A percentile compares a stretch with the other conserved stretches of the same genome.
Evolutionary conservation across 1,139 yeast genomes (phyloP).

Genomic region (Taiozyma sp.): DNA sequence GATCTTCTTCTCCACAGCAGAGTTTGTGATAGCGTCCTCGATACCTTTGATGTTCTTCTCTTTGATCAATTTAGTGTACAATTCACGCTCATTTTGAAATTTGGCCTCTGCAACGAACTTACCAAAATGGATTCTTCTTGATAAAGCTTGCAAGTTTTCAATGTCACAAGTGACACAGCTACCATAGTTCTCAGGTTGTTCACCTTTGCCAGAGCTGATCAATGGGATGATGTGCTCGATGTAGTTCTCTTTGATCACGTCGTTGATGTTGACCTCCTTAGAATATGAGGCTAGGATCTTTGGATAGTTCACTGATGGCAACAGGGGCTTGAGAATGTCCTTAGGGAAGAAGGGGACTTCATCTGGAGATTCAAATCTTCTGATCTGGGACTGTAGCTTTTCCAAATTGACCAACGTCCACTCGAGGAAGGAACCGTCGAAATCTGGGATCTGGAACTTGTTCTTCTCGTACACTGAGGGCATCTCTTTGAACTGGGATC

Average conservation of each 20-base stretch:
- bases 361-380: constrained; percentile 94
- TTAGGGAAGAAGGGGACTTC: constrained; percentile 89
- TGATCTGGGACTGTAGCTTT: constrained; percentile 72
- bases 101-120: constrained; percentile 97
- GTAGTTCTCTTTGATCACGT: constrained; percentile 62
- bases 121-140: constrained; percentile 96
- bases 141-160: constrained; percentile 79
- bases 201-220: constrained; percentile 65
- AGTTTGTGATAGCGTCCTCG: constrained; percentile 76
- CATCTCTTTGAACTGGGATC: constrained; percentile 81
- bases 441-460: constrained; percentile 56
- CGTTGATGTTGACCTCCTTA: constrained; percentile 72
- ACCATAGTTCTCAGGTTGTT: constrained; percentile 83
- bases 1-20: constrained; percentile 81
- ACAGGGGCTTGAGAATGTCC: constrained; percentile 56
- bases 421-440: constrained; percentile 80
- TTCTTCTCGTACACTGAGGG: constrained; percentile 67
- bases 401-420: constrained; percentile 82
- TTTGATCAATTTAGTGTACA: constrained; percentile 59
- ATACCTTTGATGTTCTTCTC: constrained; percentile 69
- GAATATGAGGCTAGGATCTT: constrained; percentile 69
- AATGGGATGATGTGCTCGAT: constrained; percentile 68
- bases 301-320: constrained; percentile 81
- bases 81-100: constrained; percentile 62
- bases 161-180: constrained; percentile 84